Conservation (phyloP, 2,329 filamentous ascomycete genomes). For the Neonectria magnoliae region DNA sequence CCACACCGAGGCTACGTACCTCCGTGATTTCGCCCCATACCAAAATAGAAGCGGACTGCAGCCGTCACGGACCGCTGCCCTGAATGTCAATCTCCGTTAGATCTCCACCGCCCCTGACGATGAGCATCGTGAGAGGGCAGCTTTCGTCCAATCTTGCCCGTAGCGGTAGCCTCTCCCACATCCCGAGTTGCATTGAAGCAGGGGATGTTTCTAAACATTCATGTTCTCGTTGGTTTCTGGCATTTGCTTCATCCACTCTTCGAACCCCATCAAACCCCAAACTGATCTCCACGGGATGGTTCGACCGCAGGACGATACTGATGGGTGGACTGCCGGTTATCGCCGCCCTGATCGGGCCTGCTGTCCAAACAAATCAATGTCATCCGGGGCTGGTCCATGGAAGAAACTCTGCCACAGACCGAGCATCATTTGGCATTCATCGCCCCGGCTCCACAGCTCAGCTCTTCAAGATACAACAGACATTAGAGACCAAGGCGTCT, state of each 20-base stretch:
- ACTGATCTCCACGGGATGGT: constrained; percentile 7
- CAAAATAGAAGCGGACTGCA: constrained; percentile 19
- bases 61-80: constrained; percentile 10
- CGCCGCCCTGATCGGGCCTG: constrained; percentile 9
- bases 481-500: neutral
- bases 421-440: constrained; percentile 20
- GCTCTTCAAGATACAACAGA: constrained; percentile 7
- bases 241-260: constrained; percentile 13
- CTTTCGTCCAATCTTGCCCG: constrained; percentile 19
- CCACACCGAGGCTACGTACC: constrained; percentile 17
- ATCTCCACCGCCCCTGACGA: constrained; percentile 24
- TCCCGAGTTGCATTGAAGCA: constrained; percentile 24
- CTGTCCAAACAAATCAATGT: constrained; percentile 12
- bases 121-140: neutral
- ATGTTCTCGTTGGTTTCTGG: neutral
- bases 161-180: constrained; percentile 14
- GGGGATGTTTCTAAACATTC: constrained; percentile 22
- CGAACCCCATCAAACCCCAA: constrained; percentile 8
- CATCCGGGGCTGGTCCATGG: constrained; percentile 7
- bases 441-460: constrained; percentile 22
- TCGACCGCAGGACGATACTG: constrained; percentile 1
- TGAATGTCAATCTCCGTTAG: constrained; percentile 24
- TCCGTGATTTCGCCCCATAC: constrained; percentile 9
- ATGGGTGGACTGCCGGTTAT: constrained; percentile 1
- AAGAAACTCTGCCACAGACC: constrained; percentile 18